A percentile compares a stretch with the other conserved stretches of the same genome.
Evolutionary conservation across 306 rosid species (phyloP).

Genomic region (Ormosia semicastrata): DNA sequence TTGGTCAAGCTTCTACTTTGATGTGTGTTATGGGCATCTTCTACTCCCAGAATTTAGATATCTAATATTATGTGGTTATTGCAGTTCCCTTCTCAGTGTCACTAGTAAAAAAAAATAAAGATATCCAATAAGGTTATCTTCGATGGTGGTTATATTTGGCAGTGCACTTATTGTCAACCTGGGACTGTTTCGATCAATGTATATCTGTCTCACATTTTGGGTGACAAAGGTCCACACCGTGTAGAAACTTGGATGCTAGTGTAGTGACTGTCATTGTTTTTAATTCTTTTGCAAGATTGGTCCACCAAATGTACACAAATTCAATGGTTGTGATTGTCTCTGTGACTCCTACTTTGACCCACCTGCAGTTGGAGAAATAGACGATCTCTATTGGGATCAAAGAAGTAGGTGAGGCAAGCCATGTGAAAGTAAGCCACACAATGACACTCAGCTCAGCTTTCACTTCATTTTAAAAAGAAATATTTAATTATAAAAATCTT

Average conservation of each 20-base stretch:
- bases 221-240: constrained; percentile 44
- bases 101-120: not conserved
- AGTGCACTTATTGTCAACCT: constrained; percentile 30
- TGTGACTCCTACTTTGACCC: constrained; percentile 65
- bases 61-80: not conserved
- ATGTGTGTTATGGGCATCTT: not conserved
- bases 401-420: constrained; percentile 54
- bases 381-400: constrained; percentile 63
- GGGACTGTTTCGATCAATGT: constrained; percentile 37
- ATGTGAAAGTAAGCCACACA: constrained; percentile 53
- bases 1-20: not conserved
- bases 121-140: not conserved
- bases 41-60: not conserved
- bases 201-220: constrained; percentile 35
- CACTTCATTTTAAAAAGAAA: constrained; percentile 45
- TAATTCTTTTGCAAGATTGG: constrained; percentile 35
- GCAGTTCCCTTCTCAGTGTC: not conserved
- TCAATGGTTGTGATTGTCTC: constrained; percentile 48
- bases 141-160: not conserved
- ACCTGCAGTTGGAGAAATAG: constrained; percentile 76
- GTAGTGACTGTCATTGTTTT: constrained; percentile 46
- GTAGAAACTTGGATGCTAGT: constrained; percentile 57
- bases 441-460: constrained; percentile 53
- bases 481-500: constrained; percentile 22
- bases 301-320: constrained; percentile 41